Evolutionary conservation across 2,329 filamentous ascomycete species (phyloP).

Genomic region (Endothia cerciana): DNA sequence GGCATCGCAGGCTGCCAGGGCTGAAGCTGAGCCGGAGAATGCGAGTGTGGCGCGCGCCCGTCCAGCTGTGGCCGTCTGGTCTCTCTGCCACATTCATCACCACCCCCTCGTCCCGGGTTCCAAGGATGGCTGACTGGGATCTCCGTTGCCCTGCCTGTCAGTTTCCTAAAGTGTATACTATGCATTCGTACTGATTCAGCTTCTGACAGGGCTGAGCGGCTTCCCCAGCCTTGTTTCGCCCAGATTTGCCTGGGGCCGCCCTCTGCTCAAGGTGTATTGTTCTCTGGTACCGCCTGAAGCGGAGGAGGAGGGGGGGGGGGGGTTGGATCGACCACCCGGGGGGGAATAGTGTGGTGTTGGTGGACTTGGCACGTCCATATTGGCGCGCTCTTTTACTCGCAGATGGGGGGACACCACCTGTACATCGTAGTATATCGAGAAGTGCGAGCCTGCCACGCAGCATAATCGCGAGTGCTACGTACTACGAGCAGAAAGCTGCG

Average conservation of each 20-base stretch:
- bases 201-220: background rate
- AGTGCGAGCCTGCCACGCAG: too few species aligned
- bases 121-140: background rate
- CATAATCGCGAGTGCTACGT: too few species aligned
- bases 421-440: too few species aligned
- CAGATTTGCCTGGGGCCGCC: background rate
- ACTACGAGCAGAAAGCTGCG: too few species aligned
- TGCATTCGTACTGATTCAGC: background rate
- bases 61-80: background rate
- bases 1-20: background rate
- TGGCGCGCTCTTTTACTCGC: too few species aligned
- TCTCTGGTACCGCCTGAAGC: background rate
- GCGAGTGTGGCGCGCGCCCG: background rate
- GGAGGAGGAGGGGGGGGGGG: background rate
- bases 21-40: background rate
- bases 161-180: background rate
- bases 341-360: background rate
- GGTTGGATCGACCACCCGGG: background rate
- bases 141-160: background rate
- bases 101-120: background rate
- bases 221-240: background rate
- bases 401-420: too few species aligned
- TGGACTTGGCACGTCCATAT: background rate
- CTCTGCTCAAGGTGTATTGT: background rate
- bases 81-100: background rate